These are phyloP conservation scores for Zychaea mexicana DNA, from an alignment of 371 early-diverging fungal genomes.

Conservation along the genomic window DNA sequence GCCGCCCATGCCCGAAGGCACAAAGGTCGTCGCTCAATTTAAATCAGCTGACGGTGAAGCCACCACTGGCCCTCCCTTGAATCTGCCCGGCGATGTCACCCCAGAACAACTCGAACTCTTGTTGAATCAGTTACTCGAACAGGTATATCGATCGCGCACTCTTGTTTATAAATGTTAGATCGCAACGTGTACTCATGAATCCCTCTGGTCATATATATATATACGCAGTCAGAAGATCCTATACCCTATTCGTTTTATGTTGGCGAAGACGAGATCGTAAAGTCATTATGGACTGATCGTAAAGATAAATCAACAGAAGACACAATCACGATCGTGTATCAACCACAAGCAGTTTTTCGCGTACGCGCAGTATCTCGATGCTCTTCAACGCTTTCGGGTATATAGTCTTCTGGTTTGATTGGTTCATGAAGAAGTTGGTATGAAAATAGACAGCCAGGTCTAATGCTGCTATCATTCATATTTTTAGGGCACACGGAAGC, in stretches of 20 bases:
- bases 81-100: slow-evolving; percentile 81
- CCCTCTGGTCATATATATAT: too few relatives aligned
- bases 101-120: slow-evolving; percentile 86
- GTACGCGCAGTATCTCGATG: slow-evolving; percentile 92
- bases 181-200: too few relatives aligned
- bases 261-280: slow-evolving; percentile 79
- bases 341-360: slow-evolving; percentile 93
- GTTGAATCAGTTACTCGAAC: slow-evolving; percentile 87
- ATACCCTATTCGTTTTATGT: slow-evolving; percentile 92
- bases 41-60: slow-evolving; percentile 79
- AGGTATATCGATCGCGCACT: slow-evolving; percentile 46
- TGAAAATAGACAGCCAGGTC: too few relatives aligned
- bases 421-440: too few relatives aligned
- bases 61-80: slow-evolving; percentile 81
- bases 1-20: slow-evolving; percentile 43
- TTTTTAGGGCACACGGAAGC: slow-evolving; percentile 96
- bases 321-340: slow-evolving; percentile 83
- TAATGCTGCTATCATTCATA: too few relatives aligned
- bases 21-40: slow-evolving; percentile 80
- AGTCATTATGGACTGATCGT: slow-evolving; percentile 73
- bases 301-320: slow-evolving; percentile 83
- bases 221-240: slow-evolving; percentile 74
- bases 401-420: not conserved
- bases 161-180: too few relatives aligned
- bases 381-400: slow-evolving; percentile 80